A percentile compares a stretch with the other conserved stretches of the same genome.
Evolutionary conservation across 2,329 filamentous ascomycete genomes (phyloP).

Genomic region (Alternaria viburni): DNA sequence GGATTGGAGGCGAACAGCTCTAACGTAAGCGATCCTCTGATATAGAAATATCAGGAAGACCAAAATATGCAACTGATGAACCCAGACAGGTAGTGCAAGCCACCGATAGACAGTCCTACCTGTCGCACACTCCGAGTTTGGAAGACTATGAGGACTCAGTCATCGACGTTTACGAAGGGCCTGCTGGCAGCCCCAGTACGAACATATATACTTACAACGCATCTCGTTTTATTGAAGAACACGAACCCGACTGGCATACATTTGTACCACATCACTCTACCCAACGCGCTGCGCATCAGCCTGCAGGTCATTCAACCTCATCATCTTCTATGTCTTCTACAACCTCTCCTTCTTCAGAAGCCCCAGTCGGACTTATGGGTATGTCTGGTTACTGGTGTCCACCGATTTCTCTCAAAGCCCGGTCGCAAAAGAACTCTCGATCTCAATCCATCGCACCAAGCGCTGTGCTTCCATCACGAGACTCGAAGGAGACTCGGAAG

Average conservation of each 20-base stretch:
- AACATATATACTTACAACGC: neutral
- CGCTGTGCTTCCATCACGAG: neutral
- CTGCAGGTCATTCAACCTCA: neutral
- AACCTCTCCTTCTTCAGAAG: neutral
- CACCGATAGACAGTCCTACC: neutral
- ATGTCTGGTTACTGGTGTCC: neutral
- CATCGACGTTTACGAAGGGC: neutral
- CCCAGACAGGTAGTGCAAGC: neutral
- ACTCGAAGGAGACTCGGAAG: neutral
- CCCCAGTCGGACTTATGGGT: neutral
- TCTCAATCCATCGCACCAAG: neutral
- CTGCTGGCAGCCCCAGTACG: neutral
- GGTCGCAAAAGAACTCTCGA: neutral
- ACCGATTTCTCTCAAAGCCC: neutral
- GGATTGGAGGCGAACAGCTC: no score
- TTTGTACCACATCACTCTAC: neutral
- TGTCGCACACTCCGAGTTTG: neutral
- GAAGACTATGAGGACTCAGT: neutral
- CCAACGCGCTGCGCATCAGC: neutral
- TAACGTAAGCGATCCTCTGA: neutral
- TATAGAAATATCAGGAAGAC: neutral
- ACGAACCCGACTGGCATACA: neutral
- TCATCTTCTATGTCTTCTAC: neutral
- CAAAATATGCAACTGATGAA: neutral
- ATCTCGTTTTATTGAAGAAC: neutral